These are phyloP conservation scores for Rhytidiadelphus loreus DNA, from an alignment of 225 moss, liverwort and hornwort species.

Conservation along the genomic window DNA sequence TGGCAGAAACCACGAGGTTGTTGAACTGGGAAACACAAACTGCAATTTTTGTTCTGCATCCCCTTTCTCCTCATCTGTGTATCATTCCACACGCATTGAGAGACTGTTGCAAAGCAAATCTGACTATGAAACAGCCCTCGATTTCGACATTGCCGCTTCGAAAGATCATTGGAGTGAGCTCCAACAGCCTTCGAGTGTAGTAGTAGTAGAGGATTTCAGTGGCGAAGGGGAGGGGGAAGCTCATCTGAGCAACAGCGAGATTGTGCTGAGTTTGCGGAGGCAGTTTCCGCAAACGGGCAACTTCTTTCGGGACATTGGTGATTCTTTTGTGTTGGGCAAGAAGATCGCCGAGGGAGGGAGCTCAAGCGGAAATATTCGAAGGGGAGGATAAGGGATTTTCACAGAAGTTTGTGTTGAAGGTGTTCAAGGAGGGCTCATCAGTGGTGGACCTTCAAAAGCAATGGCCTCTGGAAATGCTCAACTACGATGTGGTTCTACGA, in stretches of 20 bases:
- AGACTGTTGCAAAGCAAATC: not conserved
- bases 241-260: not conserved
- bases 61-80: not conserved
- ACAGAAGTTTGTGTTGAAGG: rapidly evolving
- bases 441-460: too few species aligned
- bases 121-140: not conserved
- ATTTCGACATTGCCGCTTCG: not conserved
- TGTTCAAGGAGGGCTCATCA: not conserved
- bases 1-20: not conserved
- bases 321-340: not conserved
- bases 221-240: too few species aligned
- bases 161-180: not conserved
- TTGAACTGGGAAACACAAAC: not conserved
- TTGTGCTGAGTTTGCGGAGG: not conserved
- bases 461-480: not conserved
- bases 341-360: not conserved
- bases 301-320: rapidly evolving
- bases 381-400: rapidly evolving
- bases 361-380: not conserved
- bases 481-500: not conserved
- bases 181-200: not conserved
- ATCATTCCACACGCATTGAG: not conserved
- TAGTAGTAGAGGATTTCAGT: not conserved
- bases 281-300: not conserved
- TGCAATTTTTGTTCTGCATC: not conserved